Conservation (phyloP, 768 basidiomycete genomes). For the Kwoniella pini region DNA sequence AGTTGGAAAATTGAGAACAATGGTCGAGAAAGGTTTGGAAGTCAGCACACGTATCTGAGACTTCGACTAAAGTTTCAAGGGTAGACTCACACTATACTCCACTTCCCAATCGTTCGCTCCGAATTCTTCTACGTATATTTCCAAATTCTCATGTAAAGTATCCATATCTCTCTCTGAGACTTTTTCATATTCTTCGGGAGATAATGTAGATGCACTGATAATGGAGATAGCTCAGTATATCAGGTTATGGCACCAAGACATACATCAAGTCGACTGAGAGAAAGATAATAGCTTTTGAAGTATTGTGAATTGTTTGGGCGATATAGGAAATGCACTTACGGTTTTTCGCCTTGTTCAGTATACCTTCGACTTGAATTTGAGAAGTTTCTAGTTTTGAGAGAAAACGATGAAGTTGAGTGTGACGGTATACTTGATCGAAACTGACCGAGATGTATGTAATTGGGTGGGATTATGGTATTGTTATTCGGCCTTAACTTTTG, state of each 20-base stretch:
- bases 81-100: constrained; percentile 51
- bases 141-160: constrained; percentile 46
- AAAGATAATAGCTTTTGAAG: too few species aligned
- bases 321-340: not conserved
- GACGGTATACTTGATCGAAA: not conserved
- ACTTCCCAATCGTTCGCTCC: constrained; percentile 49
- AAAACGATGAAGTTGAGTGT: not conserved
- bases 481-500: too few species aligned
- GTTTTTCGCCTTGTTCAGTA: constrained; percentile 3
- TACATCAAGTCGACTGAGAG: too few species aligned
- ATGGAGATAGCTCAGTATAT: not conserved
- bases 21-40: too few species aligned
- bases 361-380: not conserved
- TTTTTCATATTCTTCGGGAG: constrained; percentile 41
- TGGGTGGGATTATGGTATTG: too few species aligned
- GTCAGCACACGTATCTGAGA: too few species aligned
- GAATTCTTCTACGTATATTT: constrained; percentile 43
- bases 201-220: constrained; percentile 12
- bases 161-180: constrained; percentile 50
- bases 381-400: not conserved
- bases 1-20: too few species aligned
- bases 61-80: too few species aligned
- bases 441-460: not conserved
- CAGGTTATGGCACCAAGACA: too few species aligned
- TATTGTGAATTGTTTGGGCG: too few species aligned